A percentile compares a stretch with the other conserved stretches of the same genome.
Conservation (phyloP, 352 stramenopile species). For the Globisporangium splendens region DNA sequence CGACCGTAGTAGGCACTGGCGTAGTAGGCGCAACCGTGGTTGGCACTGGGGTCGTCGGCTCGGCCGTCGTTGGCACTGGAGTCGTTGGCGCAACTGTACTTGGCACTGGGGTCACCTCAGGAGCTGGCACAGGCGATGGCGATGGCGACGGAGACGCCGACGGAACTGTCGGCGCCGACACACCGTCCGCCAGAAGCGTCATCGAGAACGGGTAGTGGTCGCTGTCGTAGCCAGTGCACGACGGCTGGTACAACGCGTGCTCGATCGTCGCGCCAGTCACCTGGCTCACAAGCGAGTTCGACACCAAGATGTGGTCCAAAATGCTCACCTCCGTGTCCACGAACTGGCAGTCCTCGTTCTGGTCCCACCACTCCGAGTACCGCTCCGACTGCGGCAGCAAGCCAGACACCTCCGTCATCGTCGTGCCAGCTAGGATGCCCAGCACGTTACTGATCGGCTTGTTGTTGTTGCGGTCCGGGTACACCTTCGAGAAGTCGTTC, state of each 20-base stretch:
- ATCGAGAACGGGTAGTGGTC: constrained; percentile 33
- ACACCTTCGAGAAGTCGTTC: constrained; percentile 53
- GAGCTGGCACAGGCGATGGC: too few species aligned
- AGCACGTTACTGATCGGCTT: constrained; percentile 51
- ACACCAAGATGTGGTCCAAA: constrained; percentile 32
- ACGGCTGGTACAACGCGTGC: constrained; percentile 21
- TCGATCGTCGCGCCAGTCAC: constrained; percentile 20
- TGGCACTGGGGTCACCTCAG: too few species aligned
- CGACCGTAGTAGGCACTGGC: too few species aligned
- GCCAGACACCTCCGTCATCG: constrained; percentile 41
- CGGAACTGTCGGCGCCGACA: too few species aligned
- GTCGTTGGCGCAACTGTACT: too few species aligned
- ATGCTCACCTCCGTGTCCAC: constrained; percentile 37
- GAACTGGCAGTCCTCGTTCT: constrained; percentile 62
- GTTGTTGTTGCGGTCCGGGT: constrained; percentile 61
- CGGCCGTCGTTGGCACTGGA: too few species aligned
- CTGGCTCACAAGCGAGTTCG: constrained; percentile 21
- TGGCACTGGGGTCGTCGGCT: too few species aligned
- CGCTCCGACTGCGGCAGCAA: constrained; percentile 33
- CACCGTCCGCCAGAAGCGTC: constrained; percentile 5
- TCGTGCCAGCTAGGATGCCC: constrained; percentile 34
- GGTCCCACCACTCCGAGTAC: constrained; percentile 61
- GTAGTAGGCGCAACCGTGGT: too few species aligned
- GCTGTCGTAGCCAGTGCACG: constrained; percentile 25
- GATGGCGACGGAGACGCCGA: too few species aligned